phyloP scores from a whole-genome alignment of 305 asterid genomes.

The Lippia alba region DNA sequence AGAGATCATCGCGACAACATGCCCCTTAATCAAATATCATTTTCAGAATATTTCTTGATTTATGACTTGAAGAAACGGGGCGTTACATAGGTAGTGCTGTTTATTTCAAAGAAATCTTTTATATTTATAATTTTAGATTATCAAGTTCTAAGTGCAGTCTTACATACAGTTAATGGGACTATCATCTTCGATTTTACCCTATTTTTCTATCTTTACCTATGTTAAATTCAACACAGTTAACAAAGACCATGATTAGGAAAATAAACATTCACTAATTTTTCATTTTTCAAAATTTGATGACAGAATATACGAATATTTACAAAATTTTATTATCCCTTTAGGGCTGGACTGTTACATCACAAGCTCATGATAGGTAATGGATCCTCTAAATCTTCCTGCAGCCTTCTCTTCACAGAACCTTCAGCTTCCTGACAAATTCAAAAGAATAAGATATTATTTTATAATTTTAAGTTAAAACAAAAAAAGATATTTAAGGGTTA shows the following conservation, averaged over 20 bases:
- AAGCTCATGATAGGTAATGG: slow-evolving; percentile 47
- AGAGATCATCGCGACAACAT: too few relatives aligned
- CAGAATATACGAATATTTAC: slow-evolving; percentile 28
- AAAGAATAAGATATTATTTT: slow-evolving; percentile 1
- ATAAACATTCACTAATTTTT: background rate
- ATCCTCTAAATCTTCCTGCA: slow-evolving; percentile 38
- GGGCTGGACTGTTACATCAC: slow-evolving; percentile 21
- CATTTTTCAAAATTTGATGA: slow-evolving; percentile 1
- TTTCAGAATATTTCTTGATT: too few relatives aligned
- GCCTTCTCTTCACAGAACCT: slow-evolving; percentile 27
- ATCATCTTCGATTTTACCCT: background rate
- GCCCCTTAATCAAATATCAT: too few relatives aligned
- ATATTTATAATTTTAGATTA: too few relatives aligned
- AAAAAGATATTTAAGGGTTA: background rate
- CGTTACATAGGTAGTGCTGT: too few relatives aligned
- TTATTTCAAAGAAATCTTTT: too few relatives aligned
- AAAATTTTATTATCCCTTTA: background rate
- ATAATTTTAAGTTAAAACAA: background rate
- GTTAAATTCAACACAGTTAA: background rate
- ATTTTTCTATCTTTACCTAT: background rate
- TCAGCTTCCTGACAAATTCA: slow-evolving; percentile 40
- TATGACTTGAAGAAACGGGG: too few relatives aligned
- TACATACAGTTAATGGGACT: background rate
- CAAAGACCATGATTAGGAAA: background rate
- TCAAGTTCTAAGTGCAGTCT: too few relatives aligned